Evolutionary conservation across 345 rosid species (phyloP).

Genomic region (Salix purpurea): DNA sequence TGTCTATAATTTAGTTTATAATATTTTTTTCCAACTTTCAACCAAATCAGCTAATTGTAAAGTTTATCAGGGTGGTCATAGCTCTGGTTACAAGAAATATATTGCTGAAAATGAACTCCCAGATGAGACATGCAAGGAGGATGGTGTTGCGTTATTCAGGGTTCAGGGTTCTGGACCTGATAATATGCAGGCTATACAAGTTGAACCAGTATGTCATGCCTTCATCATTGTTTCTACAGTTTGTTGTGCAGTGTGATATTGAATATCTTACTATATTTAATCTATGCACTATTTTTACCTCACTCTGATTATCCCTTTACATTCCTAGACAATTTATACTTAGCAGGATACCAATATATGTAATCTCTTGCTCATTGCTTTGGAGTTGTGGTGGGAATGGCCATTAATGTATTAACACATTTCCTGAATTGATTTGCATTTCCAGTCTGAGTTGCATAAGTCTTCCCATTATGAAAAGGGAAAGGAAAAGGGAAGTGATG

Average conservation of each 20-base stretch:
- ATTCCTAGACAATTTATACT: no score
- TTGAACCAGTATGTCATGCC: no score
- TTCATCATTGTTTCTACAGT: no score
- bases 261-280: no score
- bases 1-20: not conserved
- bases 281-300: not conserved
- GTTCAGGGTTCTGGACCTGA: conserved; percentile 98
- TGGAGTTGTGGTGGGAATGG: not conserved
- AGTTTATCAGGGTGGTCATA: conserved; percentile 75
- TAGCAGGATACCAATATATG: no score
- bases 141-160: conserved; percentile 78
- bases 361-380: no score
- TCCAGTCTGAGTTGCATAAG: no score
- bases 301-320: no score
- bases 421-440: no score
- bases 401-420: not conserved
- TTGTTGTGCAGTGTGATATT: no score
- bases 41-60: conserved; percentile 8
- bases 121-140: conserved; percentile 71
- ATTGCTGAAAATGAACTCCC: conserved; percentile 70
- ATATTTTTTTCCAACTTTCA: not conserved
- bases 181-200: not conserved
- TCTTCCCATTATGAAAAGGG: no score
- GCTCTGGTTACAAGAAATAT: conserved; percentile 75
- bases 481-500: no score